phyloP scores from a whole-genome alignment of 2,329 filamentous ascomycete genomes.

The Ophiostoma australiae region DNA sequence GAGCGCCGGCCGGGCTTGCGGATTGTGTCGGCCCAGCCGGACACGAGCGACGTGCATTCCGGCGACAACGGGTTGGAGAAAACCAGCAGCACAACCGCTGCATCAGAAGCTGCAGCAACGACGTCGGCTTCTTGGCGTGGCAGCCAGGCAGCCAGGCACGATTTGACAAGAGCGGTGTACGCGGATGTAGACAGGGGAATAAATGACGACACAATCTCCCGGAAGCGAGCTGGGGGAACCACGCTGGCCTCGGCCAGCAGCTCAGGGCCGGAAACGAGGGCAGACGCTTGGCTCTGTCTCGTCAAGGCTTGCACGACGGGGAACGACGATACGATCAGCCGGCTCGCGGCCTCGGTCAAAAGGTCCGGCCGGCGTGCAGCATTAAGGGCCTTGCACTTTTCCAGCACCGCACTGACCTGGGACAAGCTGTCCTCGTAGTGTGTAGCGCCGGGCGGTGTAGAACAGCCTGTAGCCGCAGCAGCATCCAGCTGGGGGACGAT shows the following conservation, averaged over 20 bases:
- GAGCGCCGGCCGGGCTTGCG: conserved; percentile 27
- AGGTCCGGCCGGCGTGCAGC: conserved; percentile 58
- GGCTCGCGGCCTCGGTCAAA: conserved; percentile 56
- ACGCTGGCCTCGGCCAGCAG: conserved; percentile 23
- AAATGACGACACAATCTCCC: background rate
- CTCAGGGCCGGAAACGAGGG: background rate
- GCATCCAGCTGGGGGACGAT: conserved; percentile 35
- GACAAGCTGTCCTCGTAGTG: background rate
- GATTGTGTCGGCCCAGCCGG: conserved; percentile 46
- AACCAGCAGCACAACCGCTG: conserved; percentile 47
- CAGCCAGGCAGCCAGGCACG: conserved; percentile 39
- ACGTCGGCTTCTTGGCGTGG: conserved; percentile 48
- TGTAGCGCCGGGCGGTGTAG: background rate
- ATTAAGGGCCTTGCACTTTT: conserved; percentile 37
- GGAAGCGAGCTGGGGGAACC: conserved; percentile 15
- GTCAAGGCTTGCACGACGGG: conserved; percentile 44
- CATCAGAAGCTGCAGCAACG: conserved; percentile 46
- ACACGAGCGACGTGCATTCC: conserved; percentile 37
- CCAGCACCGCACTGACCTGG: conserved; percentile 37
- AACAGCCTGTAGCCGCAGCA: background rate
- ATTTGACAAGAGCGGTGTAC: conserved; percentile 14
- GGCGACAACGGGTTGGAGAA: background rate
- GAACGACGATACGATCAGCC: conserved; percentile 51
- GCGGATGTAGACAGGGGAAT: background rate
- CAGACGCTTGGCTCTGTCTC: background rate